Percentiles rank a stretch among this genome's conserved stretches.
Evolutionary conservation across 2,329 filamentous ascomycete species (phyloP).

Genomic region (Fusarium denticulatum): DNA sequence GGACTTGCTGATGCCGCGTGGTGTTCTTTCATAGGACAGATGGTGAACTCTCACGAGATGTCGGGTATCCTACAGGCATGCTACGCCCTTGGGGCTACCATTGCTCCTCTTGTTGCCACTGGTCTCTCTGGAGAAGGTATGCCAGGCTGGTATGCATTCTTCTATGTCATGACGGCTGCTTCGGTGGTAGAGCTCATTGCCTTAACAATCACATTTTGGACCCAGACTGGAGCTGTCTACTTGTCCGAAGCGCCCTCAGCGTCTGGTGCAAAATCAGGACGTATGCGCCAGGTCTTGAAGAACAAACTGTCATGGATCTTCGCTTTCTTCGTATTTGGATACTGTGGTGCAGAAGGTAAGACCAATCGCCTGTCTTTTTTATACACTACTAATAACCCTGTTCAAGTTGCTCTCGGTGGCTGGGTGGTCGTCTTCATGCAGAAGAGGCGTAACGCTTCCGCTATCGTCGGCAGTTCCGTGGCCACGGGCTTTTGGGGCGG

Average conservation of each 20-base stretch:
- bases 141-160: not conserved
- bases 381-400: not conserved
- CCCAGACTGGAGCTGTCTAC: not conserved
- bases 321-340: not conserved
- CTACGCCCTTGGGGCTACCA: not conserved
- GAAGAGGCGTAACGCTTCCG: not conserved
- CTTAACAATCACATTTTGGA: not conserved
- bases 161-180: not conserved
- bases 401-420: not conserved
- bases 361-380: accelerated
- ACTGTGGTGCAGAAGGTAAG: not conserved
- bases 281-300: not conserved
- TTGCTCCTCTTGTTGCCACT: not conserved
- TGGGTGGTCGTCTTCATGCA: not conserved
- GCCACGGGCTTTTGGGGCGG: not conserved
- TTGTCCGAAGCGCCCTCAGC: not conserved
- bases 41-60: not conserved
- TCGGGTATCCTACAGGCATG: not conserved
- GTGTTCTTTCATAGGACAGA: not conserved
- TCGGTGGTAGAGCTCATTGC: not conserved
- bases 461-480: not conserved
- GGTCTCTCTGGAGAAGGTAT: not conserved
- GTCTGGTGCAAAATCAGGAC: not conserved
- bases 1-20: not conserved
- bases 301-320: not conserved